Percentiles rank a stretch among this genome's conserved stretches.
phyloP scores from a whole-genome alignment of 2,329 filamentous ascomycete genomes.

The Exophiala sp. region DNA sequence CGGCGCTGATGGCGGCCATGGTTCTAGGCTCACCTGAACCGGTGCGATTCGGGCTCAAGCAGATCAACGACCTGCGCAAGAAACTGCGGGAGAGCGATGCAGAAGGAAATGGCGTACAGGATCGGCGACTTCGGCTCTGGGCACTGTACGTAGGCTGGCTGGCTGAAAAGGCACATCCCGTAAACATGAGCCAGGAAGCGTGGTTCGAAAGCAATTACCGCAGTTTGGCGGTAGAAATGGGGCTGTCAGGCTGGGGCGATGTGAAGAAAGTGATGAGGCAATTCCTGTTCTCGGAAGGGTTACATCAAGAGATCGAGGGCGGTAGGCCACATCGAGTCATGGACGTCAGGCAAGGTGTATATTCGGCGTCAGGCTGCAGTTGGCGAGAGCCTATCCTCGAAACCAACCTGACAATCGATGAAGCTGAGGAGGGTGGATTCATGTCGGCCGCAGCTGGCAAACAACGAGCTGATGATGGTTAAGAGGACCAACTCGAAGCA shows the following conservation, averaged over 20 bases:
- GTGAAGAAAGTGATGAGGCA: constrained; percentile 21
- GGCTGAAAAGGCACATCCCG: constrained; percentile 22
- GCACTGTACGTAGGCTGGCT: constrained; percentile 25
- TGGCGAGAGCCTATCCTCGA: constrained; percentile 24
- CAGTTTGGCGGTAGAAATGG: constrained; percentile 9
- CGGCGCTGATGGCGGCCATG: constrained; percentile 23
- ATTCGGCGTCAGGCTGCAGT: constrained; percentile 24
- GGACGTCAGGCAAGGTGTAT: constrained; percentile 23
- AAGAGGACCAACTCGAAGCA: background rate
- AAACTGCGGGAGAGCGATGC: constrained; percentile 18
- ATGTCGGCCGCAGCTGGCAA: constrained; percentile 11
- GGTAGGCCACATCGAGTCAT: constrained; percentile 14
- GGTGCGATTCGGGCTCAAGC: constrained; percentile 25
- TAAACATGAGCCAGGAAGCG: constrained; percentile 1
- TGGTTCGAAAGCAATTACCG: constrained; percentile 21
- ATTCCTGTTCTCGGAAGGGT: constrained; percentile 21
- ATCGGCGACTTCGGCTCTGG: constrained; percentile 20
- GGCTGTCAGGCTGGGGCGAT: constrained; percentile 15
- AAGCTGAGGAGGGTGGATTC: constrained; percentile 3
- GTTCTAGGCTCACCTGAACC: constrained; percentile 26
- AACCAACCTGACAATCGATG: background rate
- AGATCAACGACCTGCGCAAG: constrained; percentile 17
- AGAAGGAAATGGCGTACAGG: constrained; percentile 7
- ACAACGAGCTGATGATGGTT: constrained; percentile 15
- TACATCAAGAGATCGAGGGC: constrained; percentile 23